Percentiles rank a stretch among this genome's conserved stretches.
These are phyloP conservation scores for Nothopassalora personata DNA, from an alignment of 2,329 filamentous ascomycete species.

Conservation along the genomic window DNA sequence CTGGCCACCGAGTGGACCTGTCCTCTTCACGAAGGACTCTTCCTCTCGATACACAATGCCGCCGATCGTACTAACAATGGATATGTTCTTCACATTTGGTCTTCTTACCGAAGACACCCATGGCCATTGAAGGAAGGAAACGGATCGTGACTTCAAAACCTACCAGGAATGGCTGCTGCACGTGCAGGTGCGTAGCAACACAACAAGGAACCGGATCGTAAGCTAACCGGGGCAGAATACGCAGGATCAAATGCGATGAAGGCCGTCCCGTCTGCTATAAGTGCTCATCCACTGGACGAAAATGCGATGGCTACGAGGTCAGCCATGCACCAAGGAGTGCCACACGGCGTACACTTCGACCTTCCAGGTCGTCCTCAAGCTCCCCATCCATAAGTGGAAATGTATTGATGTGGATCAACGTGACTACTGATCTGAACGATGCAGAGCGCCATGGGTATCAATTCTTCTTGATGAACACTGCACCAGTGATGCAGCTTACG, in stretches of 20 bases:
- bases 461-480: neutral
- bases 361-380: neutral
- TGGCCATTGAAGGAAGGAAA: neutral
- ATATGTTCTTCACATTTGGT: neutral
- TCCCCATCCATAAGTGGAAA: neutral
- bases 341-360: neutral
- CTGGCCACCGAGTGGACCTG: neutral
- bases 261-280: neutral
- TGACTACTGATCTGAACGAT: neutral
- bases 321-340: neutral
- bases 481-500: neutral
- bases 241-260: neutral
- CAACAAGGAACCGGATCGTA: neutral
- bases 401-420: neutral
- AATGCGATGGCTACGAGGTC: neutral
- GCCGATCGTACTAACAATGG: neutral
- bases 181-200: neutral
- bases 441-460: neutral
- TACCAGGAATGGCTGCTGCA: neutral
- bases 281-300: neutral
- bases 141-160: neutral
- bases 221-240: neutral
- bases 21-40: neutral
- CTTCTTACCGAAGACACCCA: neutral
- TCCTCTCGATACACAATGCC: neutral